Evolutionary conservation across 2,329 filamentous ascomycete species (phyloP).

Genomic region (Shiraia sp.): DNA sequence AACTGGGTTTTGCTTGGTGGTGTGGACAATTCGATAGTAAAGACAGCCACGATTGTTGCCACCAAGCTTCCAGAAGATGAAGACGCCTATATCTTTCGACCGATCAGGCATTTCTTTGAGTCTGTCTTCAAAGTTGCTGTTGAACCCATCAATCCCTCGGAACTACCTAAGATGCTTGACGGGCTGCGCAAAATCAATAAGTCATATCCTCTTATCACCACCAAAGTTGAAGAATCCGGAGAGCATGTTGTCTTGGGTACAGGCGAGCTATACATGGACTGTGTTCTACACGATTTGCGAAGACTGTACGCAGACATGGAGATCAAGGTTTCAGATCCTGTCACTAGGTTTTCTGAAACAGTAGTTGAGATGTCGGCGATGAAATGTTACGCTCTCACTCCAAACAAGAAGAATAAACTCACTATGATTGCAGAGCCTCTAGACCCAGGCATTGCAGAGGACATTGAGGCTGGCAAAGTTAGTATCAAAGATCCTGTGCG

Average conservation of each 20-base stretch:
- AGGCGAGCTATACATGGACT: slow-evolving; percentile 99
- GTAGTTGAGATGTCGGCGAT: slow-evolving; percentile 96
- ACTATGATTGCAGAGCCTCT: slow-evolving; percentile 97
- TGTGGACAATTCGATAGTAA: slow-evolving; percentile 97
- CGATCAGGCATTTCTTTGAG: slow-evolving; percentile 91
- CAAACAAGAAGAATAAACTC: slow-evolving; percentile 99
- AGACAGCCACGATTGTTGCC: slow-evolving; percentile 88
- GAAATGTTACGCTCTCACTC: slow-evolving; percentile 96
- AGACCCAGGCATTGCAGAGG: slow-evolving; percentile 90
- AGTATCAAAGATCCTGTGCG: slow-evolving; percentile 91
- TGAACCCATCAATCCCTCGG: slow-evolving; percentile 96
- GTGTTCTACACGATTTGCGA: slow-evolving; percentile 91
- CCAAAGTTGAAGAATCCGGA: slow-evolving; percentile 96
- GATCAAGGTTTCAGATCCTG: slow-evolving; percentile 96
- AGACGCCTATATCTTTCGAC: slow-evolving; percentile 93
- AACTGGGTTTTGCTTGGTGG: slow-evolving; percentile 91
- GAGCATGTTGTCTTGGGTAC: slow-evolving; percentile 95
- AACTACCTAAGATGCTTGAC: slow-evolving; percentile 98
- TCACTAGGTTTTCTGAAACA: slow-evolving; percentile 96
- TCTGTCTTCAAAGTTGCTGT: slow-evolving; percentile 98
- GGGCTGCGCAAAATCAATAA: slow-evolving; percentile 97
- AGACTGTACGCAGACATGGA: slow-evolving; percentile 98
- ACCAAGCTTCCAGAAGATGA: slow-evolving; percentile 81
- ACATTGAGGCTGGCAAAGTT: slow-evolving; percentile 89
- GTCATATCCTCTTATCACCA: slow-evolving; percentile 92